Conservation (phyloP, 768 basidiomycete genomes). For the Phaffia australis region DNA sequence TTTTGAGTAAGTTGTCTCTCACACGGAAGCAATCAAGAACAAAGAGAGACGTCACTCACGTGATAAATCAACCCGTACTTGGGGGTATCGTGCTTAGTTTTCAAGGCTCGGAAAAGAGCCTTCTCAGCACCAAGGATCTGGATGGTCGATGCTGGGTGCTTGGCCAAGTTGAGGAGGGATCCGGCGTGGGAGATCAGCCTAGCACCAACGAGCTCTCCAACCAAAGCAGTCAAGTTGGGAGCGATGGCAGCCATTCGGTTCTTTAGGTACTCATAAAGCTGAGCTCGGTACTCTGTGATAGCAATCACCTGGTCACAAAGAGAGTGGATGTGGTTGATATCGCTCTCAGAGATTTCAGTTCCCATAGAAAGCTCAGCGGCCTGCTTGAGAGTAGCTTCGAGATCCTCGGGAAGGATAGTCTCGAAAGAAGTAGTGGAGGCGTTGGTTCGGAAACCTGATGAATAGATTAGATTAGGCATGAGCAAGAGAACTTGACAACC, state of each 20-base stretch:
- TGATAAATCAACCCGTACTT: slow-evolving; percentile 99
- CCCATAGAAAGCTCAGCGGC: slow-evolving; percentile 99
- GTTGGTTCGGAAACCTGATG: slow-evolving; percentile 82
- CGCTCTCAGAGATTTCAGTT: slow-evolving; percentile 93
- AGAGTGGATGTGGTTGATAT: slow-evolving; percentile 91
- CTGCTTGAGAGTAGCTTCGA: slow-evolving; percentile 85
- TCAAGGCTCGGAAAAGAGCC: slow-evolving; percentile 44
- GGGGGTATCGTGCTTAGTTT: slow-evolving; percentile 46
- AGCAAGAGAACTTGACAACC: neutral
- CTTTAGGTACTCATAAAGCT: slow-evolving; percentile 89
- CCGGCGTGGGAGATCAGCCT: slow-evolving; percentile 54
- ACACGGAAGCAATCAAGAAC: neutral
- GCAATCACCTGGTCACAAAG: slow-evolving; percentile 97
- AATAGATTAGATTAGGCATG: slow-evolving; percentile 4
- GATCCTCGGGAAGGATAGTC: slow-evolving; percentile 86
- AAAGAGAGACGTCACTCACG: slow-evolving; percentile 43
- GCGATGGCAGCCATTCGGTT: slow-evolving; percentile 98
- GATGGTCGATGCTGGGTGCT: slow-evolving; percentile 44
- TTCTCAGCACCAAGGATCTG: slow-evolving; percentile 46
- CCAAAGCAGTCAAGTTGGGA: slow-evolving; percentile 81
- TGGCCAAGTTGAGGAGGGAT: slow-evolving; percentile 42
- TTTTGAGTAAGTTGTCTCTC: neutral
- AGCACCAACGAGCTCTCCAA: slow-evolving; percentile 67
- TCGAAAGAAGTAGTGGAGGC: slow-evolving; percentile 76
- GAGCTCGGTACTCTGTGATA: slow-evolving; percentile 85